phyloP scores from a whole-genome alignment of 345 rosid species.

The Dovyalis caffra region DNA sequence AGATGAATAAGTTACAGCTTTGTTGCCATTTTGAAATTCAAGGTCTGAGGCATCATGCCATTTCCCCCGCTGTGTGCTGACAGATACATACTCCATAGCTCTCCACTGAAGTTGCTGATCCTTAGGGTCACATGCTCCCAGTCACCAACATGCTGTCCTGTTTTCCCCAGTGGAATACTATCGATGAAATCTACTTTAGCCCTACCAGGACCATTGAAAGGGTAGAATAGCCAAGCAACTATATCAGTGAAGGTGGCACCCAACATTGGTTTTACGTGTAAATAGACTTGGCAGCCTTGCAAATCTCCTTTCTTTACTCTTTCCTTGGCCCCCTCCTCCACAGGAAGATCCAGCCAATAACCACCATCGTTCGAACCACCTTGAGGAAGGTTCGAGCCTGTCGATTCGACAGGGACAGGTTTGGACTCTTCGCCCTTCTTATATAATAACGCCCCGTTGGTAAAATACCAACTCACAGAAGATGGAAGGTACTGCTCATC shows the following conservation, averaged over 20 bases:
- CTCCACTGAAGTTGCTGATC: slow-evolving; percentile 74
- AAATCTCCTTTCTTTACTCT: slow-evolving; percentile 69
- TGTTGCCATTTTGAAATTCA: slow-evolving; percentile 57
- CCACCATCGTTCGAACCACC: slow-evolving; percentile 69
- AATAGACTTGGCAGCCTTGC: slow-evolving; percentile 43
- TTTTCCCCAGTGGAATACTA: slow-evolving; percentile 49
- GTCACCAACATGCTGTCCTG: slow-evolving; percentile 82
- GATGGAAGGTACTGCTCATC: slow-evolving; percentile 67
- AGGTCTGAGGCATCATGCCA: slow-evolving; percentile 67
- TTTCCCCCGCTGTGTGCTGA: slow-evolving; percentile 70
- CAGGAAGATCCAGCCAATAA: slow-evolving; percentile 81
- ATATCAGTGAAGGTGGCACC: slow-evolving; percentile 84
- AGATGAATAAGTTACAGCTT: slow-evolving; percentile 57
- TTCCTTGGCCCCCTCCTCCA: slow-evolving; percentile 41
- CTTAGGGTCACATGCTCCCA: slow-evolving; percentile 89
- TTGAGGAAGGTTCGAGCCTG: slow-evolving; percentile 75
- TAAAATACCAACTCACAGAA: slow-evolving; percentile 70
- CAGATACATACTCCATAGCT: slow-evolving; percentile 48
- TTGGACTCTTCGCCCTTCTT: slow-evolving; percentile 57
- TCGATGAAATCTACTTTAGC: slow-evolving; percentile 60
- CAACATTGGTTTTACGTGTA: slow-evolving; percentile 71
- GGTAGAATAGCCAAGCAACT: slow-evolving; percentile 72
- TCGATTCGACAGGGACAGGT: slow-evolving; percentile 44
- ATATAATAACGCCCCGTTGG: slow-evolving; percentile 63
- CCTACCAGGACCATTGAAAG: slow-evolving; percentile 75